Conservation (phyloP, 495 filamentous ascomycete species). For the Penicillium maclennaniae region DNA sequence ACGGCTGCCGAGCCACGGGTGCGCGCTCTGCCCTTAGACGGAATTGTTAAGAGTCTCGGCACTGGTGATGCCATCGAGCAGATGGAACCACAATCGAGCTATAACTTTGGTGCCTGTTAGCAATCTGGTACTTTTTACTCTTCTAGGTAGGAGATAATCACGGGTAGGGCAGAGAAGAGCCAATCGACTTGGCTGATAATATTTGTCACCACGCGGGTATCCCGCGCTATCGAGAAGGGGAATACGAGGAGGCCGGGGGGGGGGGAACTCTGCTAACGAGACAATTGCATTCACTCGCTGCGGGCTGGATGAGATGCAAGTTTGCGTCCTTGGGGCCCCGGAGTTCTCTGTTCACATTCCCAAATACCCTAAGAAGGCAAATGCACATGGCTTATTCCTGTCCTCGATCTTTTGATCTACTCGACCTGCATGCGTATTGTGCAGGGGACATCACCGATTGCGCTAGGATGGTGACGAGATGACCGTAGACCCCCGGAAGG, state of each 20-base stretch:
- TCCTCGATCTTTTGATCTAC: neutral
- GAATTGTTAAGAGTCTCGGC: neutral
- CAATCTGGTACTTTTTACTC: neutral
- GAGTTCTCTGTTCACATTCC: no score
- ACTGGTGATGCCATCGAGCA: slow-evolving; percentile 1
- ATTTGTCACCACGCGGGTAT: slow-evolving; percentile 1
- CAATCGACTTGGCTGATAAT: neutral
- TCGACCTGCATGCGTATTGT: neutral
- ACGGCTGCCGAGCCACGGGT: neutral
- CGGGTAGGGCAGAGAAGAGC: neutral
- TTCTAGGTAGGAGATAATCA: neutral
- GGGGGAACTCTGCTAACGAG: neutral
- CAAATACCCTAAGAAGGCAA: no score
- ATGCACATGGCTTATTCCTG: neutral
- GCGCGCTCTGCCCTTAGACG: neutral
- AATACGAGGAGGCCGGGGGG: no score
- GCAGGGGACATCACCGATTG: neutral
- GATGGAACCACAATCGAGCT: neutral
- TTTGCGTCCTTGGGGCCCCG: no score
- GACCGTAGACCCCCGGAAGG: neutral
- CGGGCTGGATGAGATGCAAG: neutral
- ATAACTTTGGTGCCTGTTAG: neutral
- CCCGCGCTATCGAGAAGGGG: neutral
- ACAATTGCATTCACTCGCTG: slow-evolving; percentile 9
- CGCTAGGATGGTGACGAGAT: neutral